phyloP scores from a whole-genome alignment of 2,329 filamentous ascomycete genomes.

The Trichophyton schoenleinii region DNA sequence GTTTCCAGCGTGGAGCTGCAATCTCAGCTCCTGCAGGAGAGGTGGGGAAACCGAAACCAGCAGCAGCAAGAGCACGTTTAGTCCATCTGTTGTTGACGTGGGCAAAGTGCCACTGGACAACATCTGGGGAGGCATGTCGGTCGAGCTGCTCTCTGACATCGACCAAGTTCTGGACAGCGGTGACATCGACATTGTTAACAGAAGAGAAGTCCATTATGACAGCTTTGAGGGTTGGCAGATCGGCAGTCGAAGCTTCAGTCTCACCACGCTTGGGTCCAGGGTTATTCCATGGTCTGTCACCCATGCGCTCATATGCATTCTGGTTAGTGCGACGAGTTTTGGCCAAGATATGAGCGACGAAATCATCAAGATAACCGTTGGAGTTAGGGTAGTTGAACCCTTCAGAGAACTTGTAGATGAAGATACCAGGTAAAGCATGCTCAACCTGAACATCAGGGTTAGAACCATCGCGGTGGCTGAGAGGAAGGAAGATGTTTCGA shows the following conservation, averaged over 20 bases:
- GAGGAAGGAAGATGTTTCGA: constrained; percentile 74
- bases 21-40: constrained; percentile 36
- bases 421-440: constrained; percentile 77
- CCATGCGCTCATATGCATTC: constrained; percentile 49
- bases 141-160: constrained; percentile 92
- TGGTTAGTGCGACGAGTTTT: constrained; percentile 66
- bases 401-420: constrained; percentile 91
- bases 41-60: constrained; percentile 76
- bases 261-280: constrained; percentile 57
- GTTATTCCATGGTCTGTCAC: constrained; percentile 91
- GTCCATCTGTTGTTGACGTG: constrained; percentile 90
- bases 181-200: constrained; percentile 89
- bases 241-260: constrained; percentile 35
- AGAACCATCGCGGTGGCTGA: constrained; percentile 77
- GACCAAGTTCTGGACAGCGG: constrained; percentile 81
- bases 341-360: constrained; percentile 54
- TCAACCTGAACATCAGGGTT: constrained; percentile 74
- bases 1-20: constrained; percentile 62
- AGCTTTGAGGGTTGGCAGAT: constrained; percentile 64
- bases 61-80: constrained; percentile 74
- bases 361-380: constrained; percentile 71
- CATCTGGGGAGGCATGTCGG: constrained; percentile 63
- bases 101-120: constrained; percentile 93
- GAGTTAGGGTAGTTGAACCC: constrained; percentile 96
- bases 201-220: constrained; percentile 86